Evolutionary conservation across 176 grass and related monocot species (phyloP).

Genomic region (Juncus inflexus): DNA sequence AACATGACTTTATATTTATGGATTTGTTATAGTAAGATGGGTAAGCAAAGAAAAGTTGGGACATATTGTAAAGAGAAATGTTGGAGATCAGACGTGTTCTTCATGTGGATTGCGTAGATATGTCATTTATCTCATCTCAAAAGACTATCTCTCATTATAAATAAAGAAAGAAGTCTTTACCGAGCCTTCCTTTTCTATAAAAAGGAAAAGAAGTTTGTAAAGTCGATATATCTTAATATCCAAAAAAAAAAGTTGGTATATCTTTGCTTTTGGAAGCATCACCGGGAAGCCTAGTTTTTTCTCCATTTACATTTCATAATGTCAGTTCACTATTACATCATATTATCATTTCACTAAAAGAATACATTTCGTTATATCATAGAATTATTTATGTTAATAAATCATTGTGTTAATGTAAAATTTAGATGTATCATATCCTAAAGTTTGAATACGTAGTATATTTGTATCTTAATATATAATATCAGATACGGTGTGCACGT

Average conservation of each 20-base stretch:
- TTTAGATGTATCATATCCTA: no score
- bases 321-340: no score
- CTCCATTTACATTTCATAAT: no score
- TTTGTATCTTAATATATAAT: no score
- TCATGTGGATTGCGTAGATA: slow-evolving; percentile 85
- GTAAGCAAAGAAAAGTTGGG: slow-evolving; percentile 38
- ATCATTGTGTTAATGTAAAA: no score
- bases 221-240: slow-evolving; percentile 10
- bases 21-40: slow-evolving; percentile 34
- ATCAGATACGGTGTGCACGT: no score
- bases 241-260: no score
- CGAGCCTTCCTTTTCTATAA: slow-evolving; percentile 23
- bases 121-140: slow-evolving; percentile 74
- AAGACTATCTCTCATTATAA: slow-evolving; percentile 40
- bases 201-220: slow-evolving; percentile 33
- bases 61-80: slow-evolving; percentile 33
- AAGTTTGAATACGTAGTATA: no score
- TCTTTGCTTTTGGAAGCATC: slow-evolving; percentile 17
- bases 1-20: slow-evolving; percentile 2
- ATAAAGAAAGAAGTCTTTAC: slow-evolving; percentile 9
- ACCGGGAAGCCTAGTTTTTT: neutral
- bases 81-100: slow-evolving; percentile 37
- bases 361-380: no score
- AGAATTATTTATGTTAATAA: no score
- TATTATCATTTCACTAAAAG: no score